phyloP scores from a whole-genome alignment of 805 yeast species.

The Teunomyces cretensis region DNA sequence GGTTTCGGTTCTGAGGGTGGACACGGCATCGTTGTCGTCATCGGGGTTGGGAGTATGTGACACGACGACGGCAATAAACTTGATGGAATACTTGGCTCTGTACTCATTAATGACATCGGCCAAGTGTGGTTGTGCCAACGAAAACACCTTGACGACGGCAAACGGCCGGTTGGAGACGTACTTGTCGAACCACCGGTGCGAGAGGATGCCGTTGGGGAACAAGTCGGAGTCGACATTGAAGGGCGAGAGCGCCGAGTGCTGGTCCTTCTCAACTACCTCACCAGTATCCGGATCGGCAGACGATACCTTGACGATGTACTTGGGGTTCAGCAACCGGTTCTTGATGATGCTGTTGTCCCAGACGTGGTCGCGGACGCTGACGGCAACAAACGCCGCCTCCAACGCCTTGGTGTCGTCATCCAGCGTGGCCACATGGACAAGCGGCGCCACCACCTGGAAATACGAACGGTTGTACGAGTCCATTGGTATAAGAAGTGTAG shows the following conservation, averaged over 20 bases:
- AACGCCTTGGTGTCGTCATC: background rate
- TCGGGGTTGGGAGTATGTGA: slow-evolving; percentile 15
- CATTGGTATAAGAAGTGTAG: slow-evolving; percentile 21
- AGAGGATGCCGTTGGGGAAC: slow-evolving; percentile 28
- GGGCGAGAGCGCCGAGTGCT: slow-evolving; percentile 37
- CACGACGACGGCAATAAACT: slow-evolving; percentile 25
- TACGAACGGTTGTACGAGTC: slow-evolving; percentile 28
- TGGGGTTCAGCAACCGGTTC: slow-evolving; percentile 33
- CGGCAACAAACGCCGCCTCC: background rate
- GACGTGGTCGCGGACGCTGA: slow-evolving; percentile 3
- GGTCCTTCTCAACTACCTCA: slow-evolving; percentile 6
- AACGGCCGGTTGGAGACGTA: slow-evolving; percentile 33
- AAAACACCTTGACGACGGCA: slow-evolving; percentile 22
- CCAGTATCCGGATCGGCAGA: background rate
- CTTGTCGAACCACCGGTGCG: slow-evolving; percentile 36
- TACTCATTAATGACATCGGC: slow-evolving; percentile 7
- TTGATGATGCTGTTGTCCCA: slow-evolving; percentile 43
- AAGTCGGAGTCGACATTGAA: slow-evolving; percentile 32
- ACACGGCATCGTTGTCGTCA: slow-evolving; percentile 24
- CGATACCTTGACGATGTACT: slow-evolving; percentile 23
- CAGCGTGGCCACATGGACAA: slow-evolving; percentile 13
- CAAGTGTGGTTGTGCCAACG: slow-evolving; percentile 13
- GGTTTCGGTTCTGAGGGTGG: slow-evolving; percentile 25
- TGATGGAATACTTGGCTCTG: slow-evolving; percentile 12
- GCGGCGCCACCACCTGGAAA: slow-evolving; percentile 38